A percentile compares a stretch with the other conserved stretches of the same genome.
Evolutionary conservation across 2,329 filamentous ascomycete species (phyloP).

Genomic region (Ophiocordyceps polyrhachis-furcata): DNA sequence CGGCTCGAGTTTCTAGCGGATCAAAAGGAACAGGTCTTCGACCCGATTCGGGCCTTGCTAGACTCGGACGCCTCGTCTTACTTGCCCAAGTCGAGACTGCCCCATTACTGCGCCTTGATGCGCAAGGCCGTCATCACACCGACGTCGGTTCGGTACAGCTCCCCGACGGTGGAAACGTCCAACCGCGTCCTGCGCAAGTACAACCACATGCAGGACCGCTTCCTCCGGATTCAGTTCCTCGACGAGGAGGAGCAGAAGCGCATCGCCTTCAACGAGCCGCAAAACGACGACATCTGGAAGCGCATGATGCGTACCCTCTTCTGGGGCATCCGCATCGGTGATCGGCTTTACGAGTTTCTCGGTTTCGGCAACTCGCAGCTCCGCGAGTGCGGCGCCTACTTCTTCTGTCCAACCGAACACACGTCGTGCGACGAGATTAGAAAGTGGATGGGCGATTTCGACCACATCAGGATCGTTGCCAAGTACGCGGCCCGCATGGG

Average conservation of each 20-base stretch:
- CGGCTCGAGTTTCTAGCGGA: conserved; percentile 61
- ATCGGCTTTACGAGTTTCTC: conserved; percentile 70
- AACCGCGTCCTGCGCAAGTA: conserved; percentile 73
- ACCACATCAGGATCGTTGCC: conserved; percentile 63
- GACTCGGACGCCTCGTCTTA: conserved; percentile 29
- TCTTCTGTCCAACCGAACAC: conserved; percentile 57
- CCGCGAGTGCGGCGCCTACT: conserved; percentile 78
- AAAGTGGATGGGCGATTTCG: conserved; percentile 71
- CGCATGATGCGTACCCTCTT: conserved; percentile 52
- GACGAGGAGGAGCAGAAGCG: conserved; percentile 53
- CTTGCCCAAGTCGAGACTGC: conserved; percentile 32
- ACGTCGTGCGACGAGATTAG: conserved; percentile 62
- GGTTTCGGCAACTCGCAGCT: conserved; percentile 94
- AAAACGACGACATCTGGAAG: conserved; percentile 53
- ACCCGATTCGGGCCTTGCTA: conserved; percentile 57
- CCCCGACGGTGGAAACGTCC: conserved; percentile 65
- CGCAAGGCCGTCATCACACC: conserved; percentile 69
- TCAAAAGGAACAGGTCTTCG: conserved; percentile 37
- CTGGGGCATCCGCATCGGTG: conserved; percentile 68
- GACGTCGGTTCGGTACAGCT: conserved; percentile 59
- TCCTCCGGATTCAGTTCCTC: conserved; percentile 75
- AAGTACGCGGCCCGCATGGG: conserved; percentile 80
- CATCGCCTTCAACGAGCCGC: conserved; percentile 31
- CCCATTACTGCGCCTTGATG: conserved; percentile 55
- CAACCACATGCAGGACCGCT: conserved; percentile 50